These are phyloP conservation scores for Globisporangium paddicum DNA, from an alignment of 352 stramenopile genomes.

Conservation along the genomic window DNA sequence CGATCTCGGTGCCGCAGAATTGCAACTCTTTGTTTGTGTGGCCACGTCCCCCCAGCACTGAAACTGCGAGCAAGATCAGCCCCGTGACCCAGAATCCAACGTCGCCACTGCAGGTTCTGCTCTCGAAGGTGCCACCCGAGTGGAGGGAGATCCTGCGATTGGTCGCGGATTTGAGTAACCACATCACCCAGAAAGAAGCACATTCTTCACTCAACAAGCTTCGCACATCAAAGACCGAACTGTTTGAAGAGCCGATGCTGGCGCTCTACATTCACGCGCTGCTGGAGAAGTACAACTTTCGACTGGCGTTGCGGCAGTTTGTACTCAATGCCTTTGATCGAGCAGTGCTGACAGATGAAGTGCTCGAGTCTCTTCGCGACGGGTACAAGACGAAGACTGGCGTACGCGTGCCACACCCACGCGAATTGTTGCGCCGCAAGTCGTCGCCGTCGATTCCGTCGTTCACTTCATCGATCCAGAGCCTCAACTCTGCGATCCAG, in stretches of 20 bases:
- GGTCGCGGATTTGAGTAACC: conserved; percentile 83
- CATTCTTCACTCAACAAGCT: conserved; percentile 84
- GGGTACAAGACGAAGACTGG: conserved; percentile 40
- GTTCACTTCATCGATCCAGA: conserved; percentile 82
- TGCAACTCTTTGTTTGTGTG: conserved; percentile 80
- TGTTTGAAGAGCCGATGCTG: conserved; percentile 84
- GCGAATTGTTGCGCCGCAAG: conserved; percentile 53
- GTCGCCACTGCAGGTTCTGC: conserved; percentile 59
- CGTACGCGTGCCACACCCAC: conserved; percentile 40
- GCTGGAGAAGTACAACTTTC: conserved; percentile 83
- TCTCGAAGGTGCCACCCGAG: conserved; percentile 64
- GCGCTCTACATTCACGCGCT: conserved; percentile 79
- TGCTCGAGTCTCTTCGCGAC: conserved; percentile 62
- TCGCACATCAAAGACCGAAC: conserved; percentile 48
- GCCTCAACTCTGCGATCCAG: conserved; percentile 74
- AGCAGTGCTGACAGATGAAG: conserved; percentile 63
- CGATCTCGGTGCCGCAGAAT: conserved; percentile 79
- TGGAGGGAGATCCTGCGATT: conserved; percentile 76
- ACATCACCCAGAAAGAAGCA: conserved; percentile 88
- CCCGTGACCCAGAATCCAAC: conserved; percentile 57
- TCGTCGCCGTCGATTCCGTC: conserved; percentile 87
- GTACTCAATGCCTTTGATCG: conserved; percentile 84
- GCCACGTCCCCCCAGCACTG: conserved; percentile 32
- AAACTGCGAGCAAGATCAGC: conserved; percentile 16
- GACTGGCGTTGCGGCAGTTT: conserved; percentile 80